A percentile compares a stretch with the other conserved stretches of the same genome.
Conservation (phyloP, 495 filamentous ascomycete species). For the Durotheca rogersii region DNA sequence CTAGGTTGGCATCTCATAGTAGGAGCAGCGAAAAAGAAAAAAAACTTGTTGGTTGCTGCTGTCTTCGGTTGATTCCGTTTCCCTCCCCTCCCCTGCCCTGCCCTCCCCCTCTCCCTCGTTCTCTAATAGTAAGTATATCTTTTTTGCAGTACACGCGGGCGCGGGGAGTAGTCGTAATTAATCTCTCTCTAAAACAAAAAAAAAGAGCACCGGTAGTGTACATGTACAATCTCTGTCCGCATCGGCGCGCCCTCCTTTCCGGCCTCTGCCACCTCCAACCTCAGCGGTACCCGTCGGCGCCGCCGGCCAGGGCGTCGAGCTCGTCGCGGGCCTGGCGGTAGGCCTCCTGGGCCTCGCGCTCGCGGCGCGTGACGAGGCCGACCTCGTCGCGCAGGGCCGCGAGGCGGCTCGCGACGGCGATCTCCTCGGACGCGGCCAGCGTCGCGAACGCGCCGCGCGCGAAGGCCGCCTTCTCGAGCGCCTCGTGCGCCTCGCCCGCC, state of each 20-base stretch:
- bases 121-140: too few species aligned
- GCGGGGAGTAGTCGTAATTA: too few species aligned
- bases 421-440: slow-evolving; percentile 74
- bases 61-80: too few species aligned
- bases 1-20: too few species aligned
- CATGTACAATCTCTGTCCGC: slow-evolving; percentile 18
- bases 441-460: slow-evolving; percentile 75
- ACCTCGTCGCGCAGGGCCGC: slow-evolving; percentile 81
- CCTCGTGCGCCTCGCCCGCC: slow-evolving; percentile 74
- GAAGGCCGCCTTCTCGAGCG: slow-evolving; percentile 68
- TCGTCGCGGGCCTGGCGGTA: slow-evolving; percentile 77
- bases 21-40: neutral
- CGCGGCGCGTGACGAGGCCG: slow-evolving; percentile 74
- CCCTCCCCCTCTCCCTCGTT: neutral
- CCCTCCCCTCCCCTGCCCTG: neutral
- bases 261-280: neutral
- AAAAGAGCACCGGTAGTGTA: too few species aligned
- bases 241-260: neutral
- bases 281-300: slow-evolving; percentile 45
- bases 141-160: neutral
- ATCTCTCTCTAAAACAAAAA: too few species aligned
- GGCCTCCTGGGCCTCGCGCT: slow-evolving; percentile 86
- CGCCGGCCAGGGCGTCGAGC: slow-evolving; percentile 59
- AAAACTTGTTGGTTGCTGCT: too few species aligned
- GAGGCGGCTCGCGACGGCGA: slow-evolving; percentile 68